These are phyloP conservation scores for Gossypium sturtianum DNA, from an alignment of 345 rosid species.

Conservation along the genomic window DNA sequence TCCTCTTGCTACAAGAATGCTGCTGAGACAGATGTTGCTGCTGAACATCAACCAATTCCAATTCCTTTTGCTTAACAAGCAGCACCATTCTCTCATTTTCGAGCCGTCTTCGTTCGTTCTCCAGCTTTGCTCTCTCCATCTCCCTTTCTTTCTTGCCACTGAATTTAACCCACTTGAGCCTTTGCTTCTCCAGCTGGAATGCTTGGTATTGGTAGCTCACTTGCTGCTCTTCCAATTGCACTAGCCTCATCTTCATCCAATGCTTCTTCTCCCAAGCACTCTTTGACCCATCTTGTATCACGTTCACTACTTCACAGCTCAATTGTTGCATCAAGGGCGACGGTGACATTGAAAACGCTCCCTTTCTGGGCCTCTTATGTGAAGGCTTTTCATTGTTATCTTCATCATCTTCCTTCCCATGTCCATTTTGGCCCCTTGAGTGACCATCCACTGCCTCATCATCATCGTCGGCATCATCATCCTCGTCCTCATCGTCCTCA, in stretches of 20 bases:
- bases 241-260: constrained; percentile 53
- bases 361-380: constrained; percentile 36
- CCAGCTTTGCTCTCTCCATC: constrained; percentile 80
- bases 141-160: constrained; percentile 90
- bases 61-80: constrained; percentile 57
- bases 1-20: constrained; percentile 46
- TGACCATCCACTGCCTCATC: constrained; percentile 29
- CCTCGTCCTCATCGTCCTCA: constrained; percentile 25
- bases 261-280: constrained; percentile 88
- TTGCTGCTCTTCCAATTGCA: constrained; percentile 74
- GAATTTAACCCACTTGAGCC: constrained; percentile 88
- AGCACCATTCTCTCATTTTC: constrained; percentile 80
- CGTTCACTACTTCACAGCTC: constrained; percentile 34
- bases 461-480: constrained; percentile 32
- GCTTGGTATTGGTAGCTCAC: constrained; percentile 58
- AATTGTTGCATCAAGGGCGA: constrained; percentile 43
- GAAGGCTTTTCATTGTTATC: constrained; percentile 26
- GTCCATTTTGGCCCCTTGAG: constrained; percentile 33
- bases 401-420: constrained; percentile 40
- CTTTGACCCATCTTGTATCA: constrained; percentile 49
- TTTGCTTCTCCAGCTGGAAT: constrained; percentile 79
- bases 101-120: constrained; percentile 61
- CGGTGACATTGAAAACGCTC: background rate
- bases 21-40: constrained; percentile 38
- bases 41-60: constrained; percentile 49